Conservation (phyloP, 2,329 filamentous ascomycete genomes). For the Pseudopyricularia javanii region DNA sequence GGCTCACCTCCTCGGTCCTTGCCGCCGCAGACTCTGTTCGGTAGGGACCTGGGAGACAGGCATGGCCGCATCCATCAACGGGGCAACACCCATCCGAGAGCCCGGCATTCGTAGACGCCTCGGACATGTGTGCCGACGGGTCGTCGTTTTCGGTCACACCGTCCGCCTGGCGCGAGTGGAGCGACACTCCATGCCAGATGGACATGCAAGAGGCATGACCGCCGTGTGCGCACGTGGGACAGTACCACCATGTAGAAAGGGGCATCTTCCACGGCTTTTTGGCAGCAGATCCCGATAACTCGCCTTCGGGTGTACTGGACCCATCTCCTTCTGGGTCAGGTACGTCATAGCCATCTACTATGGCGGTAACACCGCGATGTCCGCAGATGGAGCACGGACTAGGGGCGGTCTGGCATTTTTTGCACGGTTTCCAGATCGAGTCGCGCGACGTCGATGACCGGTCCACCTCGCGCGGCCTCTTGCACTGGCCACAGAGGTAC, state of each 20-base stretch:
- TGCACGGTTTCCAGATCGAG: conserved; percentile 42
- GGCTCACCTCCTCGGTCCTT: conserved; percentile 38
- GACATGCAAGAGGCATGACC: conserved; percentile 48
- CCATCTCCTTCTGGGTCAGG: neutral
- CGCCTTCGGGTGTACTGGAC: neutral
- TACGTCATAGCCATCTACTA: conserved; percentile 5
- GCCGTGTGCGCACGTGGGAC: conserved; percentile 48
- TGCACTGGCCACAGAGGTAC: conserved; percentile 42
- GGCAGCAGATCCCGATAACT: neutral
- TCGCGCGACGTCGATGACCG: conserved; percentile 24
- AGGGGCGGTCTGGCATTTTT: conserved; percentile 39
- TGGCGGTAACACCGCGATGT: conserved; percentile 33
- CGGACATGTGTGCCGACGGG: neutral
- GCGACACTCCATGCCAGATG: conserved; percentile 34
- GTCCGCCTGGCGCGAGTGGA: neutral
- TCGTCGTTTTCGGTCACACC: neutral
- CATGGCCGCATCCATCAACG: conserved; percentile 52
- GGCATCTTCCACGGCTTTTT: conserved; percentile 10
- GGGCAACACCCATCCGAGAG: conserved; percentile 47
- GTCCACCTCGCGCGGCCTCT: conserved; percentile 42
- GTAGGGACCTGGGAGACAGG: conserved; percentile 46
- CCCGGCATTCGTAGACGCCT: neutral
- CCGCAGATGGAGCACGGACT: conserved; percentile 48
- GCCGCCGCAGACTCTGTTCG: conserved; percentile 32
- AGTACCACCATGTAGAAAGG: conserved; percentile 48